Conservation (phyloP, 345 rosid species). For the Pugionium dolabratum region DNA sequence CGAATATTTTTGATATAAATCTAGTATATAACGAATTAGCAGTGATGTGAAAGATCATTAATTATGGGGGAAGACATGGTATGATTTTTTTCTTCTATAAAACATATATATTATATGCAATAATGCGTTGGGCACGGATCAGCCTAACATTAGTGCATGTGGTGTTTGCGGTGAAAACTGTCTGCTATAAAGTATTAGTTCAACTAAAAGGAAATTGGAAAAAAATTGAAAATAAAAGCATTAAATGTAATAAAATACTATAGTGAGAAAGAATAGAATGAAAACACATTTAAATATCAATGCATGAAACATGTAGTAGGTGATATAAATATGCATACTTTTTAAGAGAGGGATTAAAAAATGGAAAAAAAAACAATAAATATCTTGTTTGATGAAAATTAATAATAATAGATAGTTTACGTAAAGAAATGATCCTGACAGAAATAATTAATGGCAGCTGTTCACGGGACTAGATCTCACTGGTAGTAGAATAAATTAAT, state of each 20-base stretch:
- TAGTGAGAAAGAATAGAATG: slow-evolving; percentile 24
- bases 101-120: slow-evolving; percentile 1
- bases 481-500: no score
- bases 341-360: no score
- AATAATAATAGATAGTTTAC: no score
- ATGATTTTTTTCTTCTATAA: neutral
- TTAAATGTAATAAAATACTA: slow-evolving; percentile 8
- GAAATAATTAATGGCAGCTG: no score
- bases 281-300: neutral
- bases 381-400: no score
- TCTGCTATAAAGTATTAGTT: neutral
- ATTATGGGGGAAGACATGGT: neutral
- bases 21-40: neutral
- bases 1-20: neutral
- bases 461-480: no score
- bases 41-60: slow-evolving; percentile 26
- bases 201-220: slow-evolving; percentile 6
- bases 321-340: slow-evolving; percentile 8
- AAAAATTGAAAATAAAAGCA: neutral
- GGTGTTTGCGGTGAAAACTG: slow-evolving; percentile 26
- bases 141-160: slow-evolving; percentile 31
- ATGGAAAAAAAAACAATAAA: no score
- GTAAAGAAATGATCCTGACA: no score
- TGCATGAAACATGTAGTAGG: slow-evolving; percentile 33
- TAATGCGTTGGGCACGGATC: slow-evolving; percentile 45